Evolutionary conservation across 106 monocot genomes (phyloP).

Genomic region (Dioscorea alata): DNA sequence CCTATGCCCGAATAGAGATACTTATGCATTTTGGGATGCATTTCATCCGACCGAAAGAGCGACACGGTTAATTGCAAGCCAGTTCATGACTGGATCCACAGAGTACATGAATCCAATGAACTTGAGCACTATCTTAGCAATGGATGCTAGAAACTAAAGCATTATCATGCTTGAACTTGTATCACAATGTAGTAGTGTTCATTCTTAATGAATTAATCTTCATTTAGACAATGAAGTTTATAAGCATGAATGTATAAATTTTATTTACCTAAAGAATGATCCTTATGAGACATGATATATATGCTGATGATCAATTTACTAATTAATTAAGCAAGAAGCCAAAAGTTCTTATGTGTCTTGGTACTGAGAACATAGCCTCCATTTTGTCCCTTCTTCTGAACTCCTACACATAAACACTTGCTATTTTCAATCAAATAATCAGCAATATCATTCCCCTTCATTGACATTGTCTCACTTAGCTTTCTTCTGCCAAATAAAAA

Average conservation of each 20-base stretch:
- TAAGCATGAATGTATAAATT: neutral
- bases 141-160: slow-evolving; percentile 28
- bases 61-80: slow-evolving; percentile 65
- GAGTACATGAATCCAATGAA: slow-evolving; percentile 83
- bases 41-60: slow-evolving; percentile 84
- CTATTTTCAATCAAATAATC: slow-evolving; percentile 91
- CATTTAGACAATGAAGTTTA: slow-evolving; percentile 1
- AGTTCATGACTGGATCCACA: slow-evolving; percentile 40
- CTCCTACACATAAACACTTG: slow-evolving; percentile 83
- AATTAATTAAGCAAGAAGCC: slow-evolving; percentile 70
- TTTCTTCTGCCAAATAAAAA: slow-evolving; percentile 33
- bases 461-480: slow-evolving; percentile 34
- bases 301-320: neutral
- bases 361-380: slow-evolving; percentile 88
- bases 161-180: neutral
- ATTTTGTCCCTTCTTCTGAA: slow-evolving; percentile 88
- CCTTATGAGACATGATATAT: neutral
- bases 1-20: slow-evolving; percentile 55
- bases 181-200: too few species aligned
- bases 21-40: slow-evolving; percentile 80
- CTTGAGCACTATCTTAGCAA: slow-evolving; percentile 58
- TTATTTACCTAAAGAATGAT: neutral
- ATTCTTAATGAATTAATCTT: neutral
- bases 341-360: slow-evolving; percentile 92
- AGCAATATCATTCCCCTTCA: slow-evolving; percentile 38